A percentile compares a stretch with the other conserved stretches of the same genome.
Evolutionary conservation across 169 alveolate genomes (phyloP).

Genomic region (Plasmodium coatneyi): DNA sequence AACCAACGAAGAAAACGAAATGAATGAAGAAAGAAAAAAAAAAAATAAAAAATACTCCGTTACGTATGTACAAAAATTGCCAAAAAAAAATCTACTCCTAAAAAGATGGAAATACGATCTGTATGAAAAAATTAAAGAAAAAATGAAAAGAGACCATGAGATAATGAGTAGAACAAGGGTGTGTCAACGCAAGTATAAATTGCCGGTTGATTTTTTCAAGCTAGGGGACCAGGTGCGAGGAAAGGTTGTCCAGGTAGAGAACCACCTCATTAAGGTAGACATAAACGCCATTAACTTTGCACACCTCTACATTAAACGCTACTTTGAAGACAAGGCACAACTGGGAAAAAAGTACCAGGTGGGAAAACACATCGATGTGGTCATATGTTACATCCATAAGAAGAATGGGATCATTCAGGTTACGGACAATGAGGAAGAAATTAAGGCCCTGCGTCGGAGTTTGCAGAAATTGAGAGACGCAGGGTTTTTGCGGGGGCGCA

Average conservation of each 20-base stretch:
- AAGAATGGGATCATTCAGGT: conserved; percentile 61
- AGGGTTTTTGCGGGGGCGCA: neutral
- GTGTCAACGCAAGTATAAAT: conserved; percentile 38
- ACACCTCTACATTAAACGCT: conserved; percentile 62
- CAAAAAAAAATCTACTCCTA: conserved; percentile 42
- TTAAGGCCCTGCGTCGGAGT: neutral
- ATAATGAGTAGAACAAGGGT: conserved; percentile 18
- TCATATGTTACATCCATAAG: conserved; percentile 50
- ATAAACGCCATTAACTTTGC: conserved; percentile 41
- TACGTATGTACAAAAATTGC: conserved; percentile 60
- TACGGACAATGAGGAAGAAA: conserved; percentile 68
- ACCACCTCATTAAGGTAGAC: conserved; percentile 47
- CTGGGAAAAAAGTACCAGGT: conserved; percentile 25
- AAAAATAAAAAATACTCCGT: conserved; percentile 26
- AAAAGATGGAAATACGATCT: conserved; percentile 72
- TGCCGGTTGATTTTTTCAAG: conserved; percentile 65
- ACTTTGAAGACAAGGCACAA: conserved; percentile 39
- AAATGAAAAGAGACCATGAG: conserved; percentile 52
- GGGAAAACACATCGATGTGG: conserved; percentile 60
- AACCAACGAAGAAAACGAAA: conserved; percentile 21
- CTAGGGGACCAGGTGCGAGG: conserved; percentile 37
- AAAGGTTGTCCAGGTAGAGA: conserved; percentile 17
- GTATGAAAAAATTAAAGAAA: conserved; percentile 67
- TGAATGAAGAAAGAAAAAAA: conserved; percentile 39
- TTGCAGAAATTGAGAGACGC: neutral